Base-by-base conservation (phyloP, 202 grass and related monocot genomes). In the Saccharum hybrid region DNA sequence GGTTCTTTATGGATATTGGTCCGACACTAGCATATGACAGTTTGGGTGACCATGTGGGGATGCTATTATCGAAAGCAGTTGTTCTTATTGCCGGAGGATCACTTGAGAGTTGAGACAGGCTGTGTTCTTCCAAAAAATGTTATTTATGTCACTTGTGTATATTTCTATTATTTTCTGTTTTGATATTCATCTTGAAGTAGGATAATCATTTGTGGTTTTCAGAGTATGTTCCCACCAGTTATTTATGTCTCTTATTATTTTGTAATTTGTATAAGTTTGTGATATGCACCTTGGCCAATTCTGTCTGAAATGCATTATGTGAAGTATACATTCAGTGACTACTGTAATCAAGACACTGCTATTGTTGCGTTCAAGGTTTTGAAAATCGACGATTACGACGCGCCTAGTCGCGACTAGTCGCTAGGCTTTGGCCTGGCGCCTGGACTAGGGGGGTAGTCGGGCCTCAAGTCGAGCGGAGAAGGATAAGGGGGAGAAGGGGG, bases 251-350 rank as follows among this genome's bases (percentile, higher is more conserved):
- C 39, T 0, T 74, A 45, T 21, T 13, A 68, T 81, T 69, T 56
- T 60, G 19, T 38, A 33, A 33, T 33, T 33, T 33, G 31, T 33
- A 33, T 33, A 48, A 68, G 48, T 49, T 68, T 74, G 64, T 40
- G 9, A 10, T 30, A 6, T 48, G 63, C 48, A 37, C 13, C 49
- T 69, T 51, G 73, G 37, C 40, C 31, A 31, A 19, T 82, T 72
- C 78, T 85, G 65, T 80, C 22, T 85, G 16, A 45, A 80, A 57
- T 81, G 68, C 48, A 48, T 62, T 30, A 51, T 62, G 48, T 62
- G 4, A 30, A 33, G 45, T 62, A 42, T 16, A 57, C 18, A 75
- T 48, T 48, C 38, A 49, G 59, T 45, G 61, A 72, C 14, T 68
- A 18, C 57, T 38, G 22, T 21, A 39, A 8, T 67, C 34, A 61